Conservation (phyloP, 2,329 filamentous ascomycete genomes). For the Pseudocercospora crystallina region DNA sequence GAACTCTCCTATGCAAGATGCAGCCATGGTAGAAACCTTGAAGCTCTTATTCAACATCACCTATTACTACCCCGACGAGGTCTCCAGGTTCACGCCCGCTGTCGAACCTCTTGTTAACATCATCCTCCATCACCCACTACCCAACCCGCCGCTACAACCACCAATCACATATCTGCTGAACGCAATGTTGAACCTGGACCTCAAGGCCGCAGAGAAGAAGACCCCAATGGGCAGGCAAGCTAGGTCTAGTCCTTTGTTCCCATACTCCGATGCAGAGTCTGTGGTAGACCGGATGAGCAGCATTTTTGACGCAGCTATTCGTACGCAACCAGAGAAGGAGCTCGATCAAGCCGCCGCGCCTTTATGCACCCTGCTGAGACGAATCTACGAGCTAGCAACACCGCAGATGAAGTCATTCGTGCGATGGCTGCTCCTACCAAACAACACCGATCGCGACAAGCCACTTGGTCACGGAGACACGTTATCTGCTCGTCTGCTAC, state of each 20-base stretch:
- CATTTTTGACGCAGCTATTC: conserved; percentile 67
- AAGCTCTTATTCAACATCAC: conserved; percentile 90
- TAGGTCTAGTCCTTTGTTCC: conserved; percentile 61
- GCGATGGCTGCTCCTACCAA: conserved; percentile 69
- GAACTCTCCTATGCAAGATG: conserved; percentile 63
- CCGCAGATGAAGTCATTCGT: conserved; percentile 62
- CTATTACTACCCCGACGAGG: conserved; percentile 66
- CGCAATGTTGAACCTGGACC: conserved; percentile 74
- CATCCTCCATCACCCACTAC: conserved; percentile 60
- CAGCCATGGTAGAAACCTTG: conserved; percentile 79
- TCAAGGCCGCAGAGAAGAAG: conserved; percentile 44
- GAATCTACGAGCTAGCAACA: conserved; percentile 71
- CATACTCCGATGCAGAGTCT: conserved; percentile 58
- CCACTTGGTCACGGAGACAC: conserved; percentile 75
- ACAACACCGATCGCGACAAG: conserved; percentile 69
- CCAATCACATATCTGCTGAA: conserved; percentile 75
- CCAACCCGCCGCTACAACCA: conserved; percentile 67
- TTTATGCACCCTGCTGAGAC: conserved; percentile 64
- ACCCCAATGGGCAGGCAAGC: conserved; percentile 21
- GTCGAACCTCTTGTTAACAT: conserved; percentile 71
- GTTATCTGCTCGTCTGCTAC: conserved; percentile 73
- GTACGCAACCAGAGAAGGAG: conserved; percentile 64
- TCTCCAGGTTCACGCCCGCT: conserved; percentile 63
- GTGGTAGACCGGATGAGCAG: conserved; percentile 66
- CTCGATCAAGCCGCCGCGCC: conserved; percentile 66